Conservation (phyloP, 2,329 filamentous ascomycete genomes). For the Colletotrichum simmondsii region DNA sequence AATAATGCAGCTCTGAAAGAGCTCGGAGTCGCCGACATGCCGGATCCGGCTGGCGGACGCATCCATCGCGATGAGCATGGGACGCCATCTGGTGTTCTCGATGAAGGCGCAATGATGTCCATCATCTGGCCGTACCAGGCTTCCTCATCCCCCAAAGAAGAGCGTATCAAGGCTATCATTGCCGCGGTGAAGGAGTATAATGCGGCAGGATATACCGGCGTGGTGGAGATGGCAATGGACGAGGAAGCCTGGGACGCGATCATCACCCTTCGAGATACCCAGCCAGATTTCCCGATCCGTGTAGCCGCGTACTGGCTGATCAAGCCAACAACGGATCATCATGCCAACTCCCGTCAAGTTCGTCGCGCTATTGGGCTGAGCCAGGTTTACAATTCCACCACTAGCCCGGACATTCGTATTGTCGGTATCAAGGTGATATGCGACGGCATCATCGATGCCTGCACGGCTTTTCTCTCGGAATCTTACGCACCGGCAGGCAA, state of each 20-base stretch:
- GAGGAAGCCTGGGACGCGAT: constrained; percentile 54
- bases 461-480: constrained; percentile 69
- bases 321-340: constrained; percentile 44
- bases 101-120: constrained; percentile 51
- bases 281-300: constrained; percentile 44
- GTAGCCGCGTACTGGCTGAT: constrained; percentile 59
- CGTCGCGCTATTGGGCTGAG: constrained; percentile 50
- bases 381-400: constrained; percentile 46
- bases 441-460: constrained; percentile 73
- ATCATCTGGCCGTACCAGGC: constrained; percentile 56
- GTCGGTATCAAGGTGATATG: constrained; percentile 74
- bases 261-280: constrained; percentile 31
- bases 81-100: constrained; percentile 51
- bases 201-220: constrained; percentile 53
- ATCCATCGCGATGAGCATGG: constrained; percentile 53
- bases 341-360: constrained; percentile 49
- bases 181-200: constrained; percentile 52
- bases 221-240: constrained; percentile 61
- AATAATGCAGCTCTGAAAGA: constrained; percentile 54
- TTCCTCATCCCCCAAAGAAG: constrained; percentile 45
- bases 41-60: constrained; percentile 52
- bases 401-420: constrained; percentile 56
- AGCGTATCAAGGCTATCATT: constrained; percentile 49
- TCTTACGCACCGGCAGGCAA: constrained; percentile 64
- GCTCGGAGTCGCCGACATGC: constrained; percentile 49